Percentiles rank a stretch among this genome's conserved stretches.
phyloP scores from a whole-genome alignment of 2,329 filamentous ascomycete genomes.

The Graphium sp. region DNA sequence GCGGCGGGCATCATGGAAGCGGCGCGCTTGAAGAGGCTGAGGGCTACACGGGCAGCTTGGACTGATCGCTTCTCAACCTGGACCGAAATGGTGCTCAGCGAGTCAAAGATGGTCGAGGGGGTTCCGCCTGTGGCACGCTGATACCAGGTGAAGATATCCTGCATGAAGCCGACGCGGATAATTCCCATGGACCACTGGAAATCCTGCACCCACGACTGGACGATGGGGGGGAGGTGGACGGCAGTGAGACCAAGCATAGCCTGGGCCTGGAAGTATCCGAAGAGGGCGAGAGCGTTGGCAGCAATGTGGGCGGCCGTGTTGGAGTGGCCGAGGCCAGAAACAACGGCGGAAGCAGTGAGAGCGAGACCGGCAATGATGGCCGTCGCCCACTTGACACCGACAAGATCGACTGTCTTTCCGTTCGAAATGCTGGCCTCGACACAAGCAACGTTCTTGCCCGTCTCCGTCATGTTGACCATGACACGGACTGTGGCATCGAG shows the following conservation, averaged over 20 bases:
- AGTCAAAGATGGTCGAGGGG: slow-evolving; percentile 62
- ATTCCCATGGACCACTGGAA: slow-evolving; percentile 98
- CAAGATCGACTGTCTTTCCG: slow-evolving; percentile 77
- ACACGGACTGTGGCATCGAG: slow-evolving; percentile 74
- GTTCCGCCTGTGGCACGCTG: slow-evolving; percentile 82
- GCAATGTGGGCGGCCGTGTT: slow-evolving; percentile 92
- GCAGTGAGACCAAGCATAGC: slow-evolving; percentile 78
- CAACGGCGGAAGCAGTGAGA: slow-evolving; percentile 69
- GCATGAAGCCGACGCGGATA: slow-evolving; percentile 73
- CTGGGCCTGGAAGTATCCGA: slow-evolving; percentile 87
- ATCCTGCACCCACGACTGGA: slow-evolving; percentile 87
- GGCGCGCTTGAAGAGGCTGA: slow-evolving; percentile 35
- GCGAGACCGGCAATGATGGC: slow-evolving; percentile 77
- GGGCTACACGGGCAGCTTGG: slow-evolving; percentile 17
- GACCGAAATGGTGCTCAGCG: slow-evolving; percentile 61
- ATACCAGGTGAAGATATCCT: slow-evolving; percentile 86
- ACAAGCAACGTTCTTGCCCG: slow-evolving; percentile 55
- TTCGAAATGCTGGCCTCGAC: slow-evolving; percentile 81
- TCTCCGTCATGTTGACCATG: slow-evolving; percentile 55
- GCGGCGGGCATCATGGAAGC: slow-evolving; percentile 30
- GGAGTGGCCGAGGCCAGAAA: slow-evolving; percentile 78
- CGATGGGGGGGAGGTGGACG: slow-evolving; percentile 70
- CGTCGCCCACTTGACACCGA: slow-evolving; percentile 78
- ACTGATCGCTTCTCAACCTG: slow-evolving; percentile 53
- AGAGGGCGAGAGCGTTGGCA: slow-evolving; percentile 83